phyloP scores from a whole-genome alignment of 768 basidiomycete genomes.

The Boletus eberwhitei region DNA sequence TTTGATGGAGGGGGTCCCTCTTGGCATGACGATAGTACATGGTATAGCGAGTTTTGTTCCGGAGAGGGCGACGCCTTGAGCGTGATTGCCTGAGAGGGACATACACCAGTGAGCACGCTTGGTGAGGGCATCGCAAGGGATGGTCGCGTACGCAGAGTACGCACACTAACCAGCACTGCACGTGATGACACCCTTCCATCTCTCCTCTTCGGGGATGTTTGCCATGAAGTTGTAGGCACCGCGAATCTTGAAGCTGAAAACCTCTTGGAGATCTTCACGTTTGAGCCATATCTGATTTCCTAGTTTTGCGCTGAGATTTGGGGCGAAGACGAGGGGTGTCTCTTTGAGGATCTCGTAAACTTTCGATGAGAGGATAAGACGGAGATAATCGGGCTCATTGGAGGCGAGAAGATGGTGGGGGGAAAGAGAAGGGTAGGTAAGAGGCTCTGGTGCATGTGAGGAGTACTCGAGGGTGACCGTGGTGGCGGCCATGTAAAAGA shows the following conservation, averaged over 20 bases:
- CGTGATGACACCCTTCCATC: conserved; percentile 97
- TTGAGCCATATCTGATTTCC: conserved; percentile 96
- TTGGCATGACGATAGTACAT: conserved; percentile 99
- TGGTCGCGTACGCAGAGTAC: conserved; percentile 31
- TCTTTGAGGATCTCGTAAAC: conserved; percentile 88
- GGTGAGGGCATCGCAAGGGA: background rate
- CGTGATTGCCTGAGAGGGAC: conserved; percentile 79
- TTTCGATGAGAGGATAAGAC: conserved; percentile 83
- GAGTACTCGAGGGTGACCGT: conserved; percentile 63
- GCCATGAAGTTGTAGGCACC: conserved; percentile 99
- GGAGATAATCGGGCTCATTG: conserved; percentile 81
- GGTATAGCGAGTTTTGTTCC: conserved; percentile 83
- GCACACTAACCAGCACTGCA: conserved; percentile 94
- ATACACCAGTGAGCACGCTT: background rate
- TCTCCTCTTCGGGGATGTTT: conserved; percentile 76
- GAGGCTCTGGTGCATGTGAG: conserved; percentile 63
- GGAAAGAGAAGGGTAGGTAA: conserved; percentile 64
- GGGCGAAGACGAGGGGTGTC: conserved; percentile 85
- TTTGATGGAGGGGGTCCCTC: conserved; percentile 94
- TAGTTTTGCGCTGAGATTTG: conserved; percentile 80
- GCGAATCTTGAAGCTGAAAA: conserved; percentile 98
- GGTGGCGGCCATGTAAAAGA: conserved; percentile 25
- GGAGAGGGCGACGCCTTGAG: conserved; percentile 97
- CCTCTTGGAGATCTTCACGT: conserved; percentile 94
- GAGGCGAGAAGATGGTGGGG: conserved; percentile 61